Percentiles rank a stretch among this genome's conserved stretches.
Conservation (phyloP, 192 early-diverging fungal genomes). For the Coemansia sp. region DNA sequence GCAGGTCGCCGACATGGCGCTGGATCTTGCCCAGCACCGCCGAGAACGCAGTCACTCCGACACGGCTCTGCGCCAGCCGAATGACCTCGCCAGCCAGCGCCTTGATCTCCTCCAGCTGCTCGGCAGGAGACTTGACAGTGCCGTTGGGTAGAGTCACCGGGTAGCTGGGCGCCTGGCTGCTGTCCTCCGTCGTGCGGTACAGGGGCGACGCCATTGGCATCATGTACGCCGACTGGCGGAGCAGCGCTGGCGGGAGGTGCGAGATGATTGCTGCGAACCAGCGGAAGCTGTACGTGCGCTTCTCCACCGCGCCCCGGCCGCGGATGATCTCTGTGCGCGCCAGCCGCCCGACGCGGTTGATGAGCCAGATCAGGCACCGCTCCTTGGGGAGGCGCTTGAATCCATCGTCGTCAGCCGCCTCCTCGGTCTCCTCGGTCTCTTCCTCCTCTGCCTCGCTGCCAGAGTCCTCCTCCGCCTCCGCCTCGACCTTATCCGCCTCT, state of each 20-base stretch:
- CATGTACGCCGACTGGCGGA: conserved; percentile 65
- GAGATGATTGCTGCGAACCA: conserved; percentile 88
- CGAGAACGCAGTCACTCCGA: conserved; percentile 76
- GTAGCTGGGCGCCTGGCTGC: conserved; percentile 9
- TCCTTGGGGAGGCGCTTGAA: conserved; percentile 21
- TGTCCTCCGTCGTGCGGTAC: conserved; percentile 80
- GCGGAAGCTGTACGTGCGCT: conserved; percentile 85
- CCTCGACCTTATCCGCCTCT: background rate
- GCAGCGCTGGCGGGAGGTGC: conserved; percentile 61
- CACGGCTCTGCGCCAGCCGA: conserved; percentile 70
- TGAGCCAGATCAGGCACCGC: conserved; percentile 52
- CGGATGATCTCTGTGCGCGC: conserved; percentile 52
- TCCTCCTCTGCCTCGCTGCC: conserved; percentile 16
- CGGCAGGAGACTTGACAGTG: conserved; percentile 23
- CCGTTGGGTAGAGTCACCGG: conserved; percentile 5
- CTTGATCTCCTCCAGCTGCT: conserved; percentile 69
- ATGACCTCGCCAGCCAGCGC: conserved; percentile 80
- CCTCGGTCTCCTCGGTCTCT: conserved; percentile 40
- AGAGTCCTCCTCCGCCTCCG: conserved; percentile 15
- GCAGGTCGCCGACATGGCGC: conserved; percentile 62
- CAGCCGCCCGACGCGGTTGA: conserved; percentile 35
- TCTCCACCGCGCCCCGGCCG: conserved; percentile 21
- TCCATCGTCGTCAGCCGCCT: conserved; percentile 42
- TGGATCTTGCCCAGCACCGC: conserved; percentile 69
- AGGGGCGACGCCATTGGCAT: conserved; percentile 74